phyloP scores from a whole-genome alignment of 129 eudicot species.

The Lonicera japonica region DNA sequence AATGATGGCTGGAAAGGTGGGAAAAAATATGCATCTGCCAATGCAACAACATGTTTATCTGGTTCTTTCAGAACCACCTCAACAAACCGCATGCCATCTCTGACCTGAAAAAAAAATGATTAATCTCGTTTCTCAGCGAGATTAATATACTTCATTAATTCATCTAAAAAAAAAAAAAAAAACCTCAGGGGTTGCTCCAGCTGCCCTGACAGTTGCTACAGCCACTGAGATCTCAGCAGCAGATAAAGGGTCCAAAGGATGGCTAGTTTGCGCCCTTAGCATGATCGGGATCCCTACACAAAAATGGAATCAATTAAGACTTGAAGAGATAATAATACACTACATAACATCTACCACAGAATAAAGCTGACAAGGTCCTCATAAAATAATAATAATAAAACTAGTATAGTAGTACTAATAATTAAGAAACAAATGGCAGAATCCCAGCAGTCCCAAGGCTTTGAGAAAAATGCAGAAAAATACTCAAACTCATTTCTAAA shows the following conservation, averaged over 20 bases:
- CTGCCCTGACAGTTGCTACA: slow-evolving; percentile 95
- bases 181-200: slow-evolving; percentile 99
- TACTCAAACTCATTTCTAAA: neutral
- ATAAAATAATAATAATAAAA: neutral
- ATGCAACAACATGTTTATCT: slow-evolving; percentile 77
- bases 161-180: neutral
- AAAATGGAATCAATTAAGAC: slow-evolving; percentile 13
- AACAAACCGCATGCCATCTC: slow-evolving; percentile 96
- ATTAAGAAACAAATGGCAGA: too few species aligned
- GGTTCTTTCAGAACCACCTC: slow-evolving; percentile 89
- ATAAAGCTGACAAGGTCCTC: neutral
- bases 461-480: neutral
- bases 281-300: slow-evolving; percentile 64
- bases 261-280: slow-evolving; percentile 72
- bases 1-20: slow-evolving; percentile 95
- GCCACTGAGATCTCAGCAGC: slow-evolving; percentile 94
- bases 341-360: neutral
- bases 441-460: neutral
- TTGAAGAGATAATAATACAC: neutral
- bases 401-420: neutral
- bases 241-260: slow-evolving; percentile 95
- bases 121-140: neutral
- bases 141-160: neutral
- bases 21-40: slow-evolving; percentile 98
- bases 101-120: slow-evolving; percentile 42